Evolutionary conservation across 1,284 basidiomycete genomes (phyloP), one percentile per base, ranked within the genome.

Genomic region (Pyrrhoderma noxium): DNA sequence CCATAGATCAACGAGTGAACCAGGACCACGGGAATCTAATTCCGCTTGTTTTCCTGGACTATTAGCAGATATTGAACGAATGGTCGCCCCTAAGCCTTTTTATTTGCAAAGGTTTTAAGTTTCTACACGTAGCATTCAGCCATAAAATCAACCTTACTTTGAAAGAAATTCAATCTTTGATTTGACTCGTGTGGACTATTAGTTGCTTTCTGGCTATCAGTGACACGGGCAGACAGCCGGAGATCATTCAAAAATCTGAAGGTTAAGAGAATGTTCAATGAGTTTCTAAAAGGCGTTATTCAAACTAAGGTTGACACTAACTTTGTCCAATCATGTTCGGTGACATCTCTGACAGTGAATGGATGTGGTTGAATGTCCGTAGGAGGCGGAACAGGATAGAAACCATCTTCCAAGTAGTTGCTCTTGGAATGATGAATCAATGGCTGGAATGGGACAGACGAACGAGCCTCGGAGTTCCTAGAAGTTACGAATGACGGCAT

Each of bases 321-420:
- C 51, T 47, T 46, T 27, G 25, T 46, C 55, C 55, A 56, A 27
- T 56, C 55, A 5, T 18, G 2, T 39, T 50, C 52, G 3, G 22
- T 4, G 0, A 56, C 44, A 21, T 47, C 38, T 2, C 52, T 13
- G 11, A 35, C 37, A 2, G 23, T 8, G 45, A 56, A 56, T 2
- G 55, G 55, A 22, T 56, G 55, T 2, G 52, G 55, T 18, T 53
- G 35, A 2, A 42, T 16, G 35, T 53, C 41, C 27, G 55, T 45
- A 3, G 51, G 55, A 3, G 55, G 55, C 7, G 43, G 52, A 19
- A 49, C 37, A 16, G 31, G n/a, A n/a, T 35, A 44, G 27, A 56
- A 56, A 1, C 55, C 51, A 8, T 53, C 47, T 16, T 50, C 27
- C 14, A 56, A 51, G 18, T 38, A 34, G 21, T 54, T 53, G 16